These are phyloP conservation scores for Mycena olivaceomarginata DNA, from an alignment of 768 basidiomycete genomes.

Conservation along the genomic window DNA sequence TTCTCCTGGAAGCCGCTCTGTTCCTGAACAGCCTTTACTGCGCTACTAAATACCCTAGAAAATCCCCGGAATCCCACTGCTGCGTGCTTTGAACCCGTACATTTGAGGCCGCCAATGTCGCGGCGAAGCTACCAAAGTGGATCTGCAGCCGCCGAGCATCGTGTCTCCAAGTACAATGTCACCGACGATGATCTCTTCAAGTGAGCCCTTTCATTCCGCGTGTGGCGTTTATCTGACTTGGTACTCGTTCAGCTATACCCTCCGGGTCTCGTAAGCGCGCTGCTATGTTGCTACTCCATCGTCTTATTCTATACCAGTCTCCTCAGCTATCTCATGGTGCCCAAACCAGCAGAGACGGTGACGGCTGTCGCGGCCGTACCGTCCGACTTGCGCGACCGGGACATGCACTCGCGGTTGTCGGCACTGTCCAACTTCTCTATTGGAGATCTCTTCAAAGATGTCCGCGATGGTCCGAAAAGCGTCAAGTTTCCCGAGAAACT, in stretches of 20 bases:
- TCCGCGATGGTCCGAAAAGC: conserved; percentile 86
- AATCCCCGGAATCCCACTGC: not conserved
- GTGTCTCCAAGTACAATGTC: conserved; percentile 81
- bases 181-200: conserved; percentile 92
- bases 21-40: conserved; percentile 31
- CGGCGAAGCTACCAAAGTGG: conserved; percentile 85
- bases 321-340: conserved; percentile 81
- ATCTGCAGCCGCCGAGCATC: conserved; percentile 75
- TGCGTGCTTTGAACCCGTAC: not conserved
- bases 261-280: conserved; percentile 87
- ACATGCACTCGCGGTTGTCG: conserved; percentile 81
- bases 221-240: conserved; percentile 14
- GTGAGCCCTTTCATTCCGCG: conserved; percentile 61
- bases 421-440: conserved; percentile 82
- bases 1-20: not conserved
- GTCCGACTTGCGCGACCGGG: conserved; percentile 66
- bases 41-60: conserved; percentile 27
- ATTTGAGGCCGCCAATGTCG: conserved; percentile 68
- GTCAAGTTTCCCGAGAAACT: conserved; percentile 97
- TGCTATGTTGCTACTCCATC: conserved; percentile 35
- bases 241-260: conserved; percentile 75
- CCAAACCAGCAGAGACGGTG: conserved; percentile 67
- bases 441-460: conserved; percentile 88
- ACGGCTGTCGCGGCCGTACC: conserved; percentile 55
- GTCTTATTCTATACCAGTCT: conserved; percentile 65